phyloP scores from a whole-genome alignment of 2,329 filamentous ascomycete species.

The Lecanoromycetidae sp. region DNA sequence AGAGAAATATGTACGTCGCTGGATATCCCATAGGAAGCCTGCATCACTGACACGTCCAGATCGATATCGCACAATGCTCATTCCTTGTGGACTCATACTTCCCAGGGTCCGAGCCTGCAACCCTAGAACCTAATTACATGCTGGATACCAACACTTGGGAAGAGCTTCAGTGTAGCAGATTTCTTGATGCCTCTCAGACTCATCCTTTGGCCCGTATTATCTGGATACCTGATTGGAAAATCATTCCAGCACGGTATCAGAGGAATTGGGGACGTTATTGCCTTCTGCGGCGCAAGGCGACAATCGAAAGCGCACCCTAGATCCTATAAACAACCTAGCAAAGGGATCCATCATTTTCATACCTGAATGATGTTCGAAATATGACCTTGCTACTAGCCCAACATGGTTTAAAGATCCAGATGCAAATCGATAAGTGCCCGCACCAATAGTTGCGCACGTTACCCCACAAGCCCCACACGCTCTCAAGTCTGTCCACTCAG shows the following conservation, averaged over 20 bases:
- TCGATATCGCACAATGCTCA: conserved; percentile 59
- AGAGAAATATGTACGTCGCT: conserved; percentile 61
- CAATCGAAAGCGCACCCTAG: not conserved
- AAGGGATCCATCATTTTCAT: not conserved
- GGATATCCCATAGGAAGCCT: not conserved
- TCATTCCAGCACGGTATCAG: conserved; percentile 57
- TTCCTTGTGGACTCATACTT: conserved; percentile 86
- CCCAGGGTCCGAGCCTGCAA: conserved; percentile 45
- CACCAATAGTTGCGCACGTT: no score
- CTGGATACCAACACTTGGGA: conserved; percentile 68
- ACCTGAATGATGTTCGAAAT: not conserved
- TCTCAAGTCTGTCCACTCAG: no score
- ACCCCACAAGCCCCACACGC: no score
- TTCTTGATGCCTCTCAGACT: conserved; percentile 69
- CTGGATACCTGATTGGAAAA: conserved; percentile 62
- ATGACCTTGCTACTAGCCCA: conserved; percentile 9
- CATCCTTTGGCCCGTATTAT: conserved; percentile 61
- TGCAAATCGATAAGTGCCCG: not conserved
- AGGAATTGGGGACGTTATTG: conserved; percentile 85
- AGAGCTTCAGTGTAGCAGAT: conserved; percentile 58
- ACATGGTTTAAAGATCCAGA: conserved; percentile 14
- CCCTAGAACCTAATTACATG: conserved; percentile 69
- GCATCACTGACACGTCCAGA: conserved; percentile 30
- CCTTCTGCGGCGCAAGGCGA: conserved; percentile 48
- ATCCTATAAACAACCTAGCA: not conserved